phyloP scores from a whole-genome alignment of 2,329 filamentous ascomycete genomes.

The Zarea fungicola region DNA sequence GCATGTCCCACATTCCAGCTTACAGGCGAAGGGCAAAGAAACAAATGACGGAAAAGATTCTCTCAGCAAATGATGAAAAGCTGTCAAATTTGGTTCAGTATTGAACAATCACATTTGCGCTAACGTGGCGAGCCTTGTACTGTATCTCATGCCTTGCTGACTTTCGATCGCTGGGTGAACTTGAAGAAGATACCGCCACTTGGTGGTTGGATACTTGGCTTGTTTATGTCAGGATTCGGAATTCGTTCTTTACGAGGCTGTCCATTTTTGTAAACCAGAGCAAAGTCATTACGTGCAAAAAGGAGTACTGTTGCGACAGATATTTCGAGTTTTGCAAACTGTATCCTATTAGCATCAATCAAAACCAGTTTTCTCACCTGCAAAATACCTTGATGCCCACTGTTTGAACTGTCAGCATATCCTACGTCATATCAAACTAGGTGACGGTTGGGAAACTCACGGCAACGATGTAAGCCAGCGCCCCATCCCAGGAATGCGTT shows the following conservation, averaged over 20 bases:
- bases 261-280: slow-evolving; percentile 36
- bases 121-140: too few relatives aligned
- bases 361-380: background rate
- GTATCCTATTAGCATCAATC: slow-evolving; percentile 7
- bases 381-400: background rate
- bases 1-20: too few relatives aligned
- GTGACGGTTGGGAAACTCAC: slow-evolving; percentile 18
- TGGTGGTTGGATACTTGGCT: background rate
- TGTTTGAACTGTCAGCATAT: background rate
- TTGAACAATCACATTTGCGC: too few relatives aligned
- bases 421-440: background rate
- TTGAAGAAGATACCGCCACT: background rate
- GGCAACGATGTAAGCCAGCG: slow-evolving; percentile 30
- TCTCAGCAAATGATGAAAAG: too few relatives aligned
- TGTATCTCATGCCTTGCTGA: too few relatives aligned
- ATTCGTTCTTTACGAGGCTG: slow-evolving; percentile 16
- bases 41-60: too few relatives aligned
- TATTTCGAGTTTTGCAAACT: slow-evolving; percentile 50
- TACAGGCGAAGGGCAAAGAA: too few relatives aligned
- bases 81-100: too few relatives aligned
- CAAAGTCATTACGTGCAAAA: slow-evolving; percentile 43
- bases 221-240: slow-evolving; percentile 14
- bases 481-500: slow-evolving; percentile 32
- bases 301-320: slow-evolving; percentile 45
- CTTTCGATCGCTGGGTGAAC: background rate